phyloP scores from a whole-genome alignment of 192 early-diverging fungal genomes.

The Entomortierella parvispora region DNA sequence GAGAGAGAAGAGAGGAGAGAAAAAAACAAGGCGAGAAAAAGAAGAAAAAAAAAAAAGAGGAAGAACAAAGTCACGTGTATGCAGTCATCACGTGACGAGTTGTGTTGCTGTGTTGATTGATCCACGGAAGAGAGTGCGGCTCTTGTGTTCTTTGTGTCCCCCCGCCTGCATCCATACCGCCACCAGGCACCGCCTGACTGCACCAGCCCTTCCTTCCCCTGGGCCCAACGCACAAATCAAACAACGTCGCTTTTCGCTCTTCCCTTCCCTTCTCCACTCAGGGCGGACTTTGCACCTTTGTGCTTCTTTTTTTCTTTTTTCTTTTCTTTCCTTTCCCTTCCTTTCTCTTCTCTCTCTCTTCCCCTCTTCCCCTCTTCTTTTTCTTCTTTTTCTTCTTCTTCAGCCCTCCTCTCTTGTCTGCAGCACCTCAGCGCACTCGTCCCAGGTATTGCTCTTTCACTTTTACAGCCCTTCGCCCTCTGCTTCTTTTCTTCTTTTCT shows the following conservation, averaged over 20 bases:
- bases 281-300: not conserved
- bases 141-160: not conserved
- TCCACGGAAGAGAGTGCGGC: not conserved
- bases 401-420: not conserved
- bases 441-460: not conserved
- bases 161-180: too few relatives aligned
- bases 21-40: not conserved
- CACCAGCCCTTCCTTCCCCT: too few relatives aligned
- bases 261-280: not conserved
- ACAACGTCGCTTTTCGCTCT: too few relatives aligned
- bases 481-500: not conserved
- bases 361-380: not conserved
- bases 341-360: not conserved
- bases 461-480: not conserved
- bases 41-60: not conserved
- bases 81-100: not conserved
- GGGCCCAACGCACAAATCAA: too few relatives aligned
- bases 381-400: not conserved
- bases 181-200: too few relatives aligned
- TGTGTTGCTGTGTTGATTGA: too few relatives aligned
- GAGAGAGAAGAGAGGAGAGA: not conserved
- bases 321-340: conserved; percentile 8
- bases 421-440: not conserved
- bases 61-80: not conserved
- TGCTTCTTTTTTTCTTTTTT: not conserved